Evolutionary conservation across 306 rosid genomes (phyloP), one percentile per base, ranked within the genome.

Genomic region (Begonia loranthoides): DNA sequence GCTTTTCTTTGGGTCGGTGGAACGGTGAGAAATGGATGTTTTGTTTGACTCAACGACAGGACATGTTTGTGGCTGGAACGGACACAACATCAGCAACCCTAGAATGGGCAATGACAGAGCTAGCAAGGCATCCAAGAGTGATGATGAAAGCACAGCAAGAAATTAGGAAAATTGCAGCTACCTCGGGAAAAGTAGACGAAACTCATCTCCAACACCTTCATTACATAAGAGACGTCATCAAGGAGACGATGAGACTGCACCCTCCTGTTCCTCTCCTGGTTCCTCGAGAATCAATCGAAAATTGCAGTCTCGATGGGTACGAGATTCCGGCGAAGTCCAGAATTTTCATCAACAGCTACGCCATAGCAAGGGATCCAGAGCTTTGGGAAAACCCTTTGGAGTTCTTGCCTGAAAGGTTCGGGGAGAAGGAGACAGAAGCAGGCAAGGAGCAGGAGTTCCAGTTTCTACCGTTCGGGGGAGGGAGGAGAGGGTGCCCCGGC

Each of bases 401-500:
- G 33, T 70, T 34, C 13, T 61, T 54, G 28, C 73, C 76, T 5
- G 61, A 62, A 55, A 58, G 76, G 50, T 66, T 74, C 21, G 6
- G 14, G 14, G 67, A 41, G 1, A 41, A 10, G 1, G 15, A 13
- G 9, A 50, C 33, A 6, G 76, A 59, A 1, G 40, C 40, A n/a
- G n/a, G n/a, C 15, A 59, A 49, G 28, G 70, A 63, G 15, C 60
- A 45, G 13, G 73, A 74, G 19, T 74, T 62, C 9, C 52, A 41
- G 70, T 66, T 62, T 64, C 24, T 74, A 33, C 73, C 76, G 8
- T 74, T 70, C 49, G 80, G 76, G 2, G 70, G 52, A 50, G 76
- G 80, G 50, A 64, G 76, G 45, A 66, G 80, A 66, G 72, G 66
- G 9, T 74, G 67, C 54, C 76, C 80, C 0, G 69, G 76, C 28